Evolutionary conservation across 2,329 filamentous ascomycete species (phyloP), one percentile per base, ranked within the genome.

Genomic region (Cytospora paraplurivora): DNA sequence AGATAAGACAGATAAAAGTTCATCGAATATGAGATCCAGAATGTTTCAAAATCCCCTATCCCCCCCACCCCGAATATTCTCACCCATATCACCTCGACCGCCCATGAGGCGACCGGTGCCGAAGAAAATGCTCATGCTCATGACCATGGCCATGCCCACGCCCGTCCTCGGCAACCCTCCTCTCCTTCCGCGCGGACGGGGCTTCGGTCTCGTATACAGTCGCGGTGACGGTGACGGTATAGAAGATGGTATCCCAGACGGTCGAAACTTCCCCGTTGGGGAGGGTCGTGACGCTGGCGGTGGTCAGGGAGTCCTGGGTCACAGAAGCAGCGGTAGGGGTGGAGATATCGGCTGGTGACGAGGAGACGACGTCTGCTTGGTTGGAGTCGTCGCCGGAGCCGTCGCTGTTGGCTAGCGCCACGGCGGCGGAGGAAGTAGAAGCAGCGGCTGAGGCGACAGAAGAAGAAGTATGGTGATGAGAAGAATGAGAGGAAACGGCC

Each of bases 241-340:
- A 27, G 27, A 80, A 81, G 13, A 81, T 75, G 2, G 81, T 80
- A 68, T 80, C 74, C 70, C 74, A 80, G 59, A 81, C 74, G 32
- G 78, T 82, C 56, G 38, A 33, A 1, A 59, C 56, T 3, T 52
- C 62, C 1, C 62, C 62, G 27, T 41, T 57, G 21, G 12, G 19
- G 27, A 61, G 41, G 10, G 68, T 69, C 51, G 69, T 74, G 63
- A 72, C 67, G 32, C 68, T 67, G 59, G 72, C 73, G 19, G 68
- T 69, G 17, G 68, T 64, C 33, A 34, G 60, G 64, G 52, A 67
- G 50, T 34, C 62, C 50, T 38, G 62, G 59, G 13, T 58, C 57
- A 17, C 35, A 17, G 68, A 62, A 15, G 71, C 71, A 7, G 69
- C 66, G 17, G 72, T 71, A 11, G 54, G 53, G 11, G 47, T 68